These are phyloP conservation scores for Aspergillus affinis DNA, from an alignment of 495 filamentous ascomycete species.

Conservation along the genomic window DNA sequence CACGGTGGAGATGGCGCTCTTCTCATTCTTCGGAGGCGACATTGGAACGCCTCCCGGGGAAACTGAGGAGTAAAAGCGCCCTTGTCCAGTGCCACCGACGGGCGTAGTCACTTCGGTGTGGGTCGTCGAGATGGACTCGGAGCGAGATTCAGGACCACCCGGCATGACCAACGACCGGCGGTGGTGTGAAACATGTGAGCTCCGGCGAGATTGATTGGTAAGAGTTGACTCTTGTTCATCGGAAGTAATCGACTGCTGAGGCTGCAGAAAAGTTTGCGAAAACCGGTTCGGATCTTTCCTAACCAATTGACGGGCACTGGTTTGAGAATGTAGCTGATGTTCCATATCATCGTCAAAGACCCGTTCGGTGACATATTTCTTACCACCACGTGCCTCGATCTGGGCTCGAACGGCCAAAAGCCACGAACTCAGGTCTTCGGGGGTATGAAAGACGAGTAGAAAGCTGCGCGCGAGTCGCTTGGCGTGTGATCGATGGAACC, in stretches of 20 bases:
- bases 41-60: neutral
- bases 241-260: conserved; percentile 31
- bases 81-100: conserved; percentile 12
- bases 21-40: conserved; percentile 15
- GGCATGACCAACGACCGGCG: conserved; percentile 28
- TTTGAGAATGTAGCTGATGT: conserved; percentile 42
- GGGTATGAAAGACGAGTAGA: conserved; percentile 75
- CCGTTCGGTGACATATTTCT: conserved; percentile 59
- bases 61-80: conserved; percentile 28
- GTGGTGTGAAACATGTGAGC: conserved; percentile 33
- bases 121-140: conserved; percentile 32
- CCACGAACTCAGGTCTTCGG: conserved; percentile 88
- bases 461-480: conserved; percentile 65
- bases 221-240: conserved; percentile 31
- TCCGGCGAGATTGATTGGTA: conserved; percentile 31
- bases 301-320: conserved; percentile 37
- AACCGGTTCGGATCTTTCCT: conserved; percentile 59
- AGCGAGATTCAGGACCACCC: conserved; percentile 27
- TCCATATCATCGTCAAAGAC: conserved; percentile 33
- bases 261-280: conserved; percentile 60
- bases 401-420: conserved; percentile 59
- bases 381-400: conserved; percentile 69
- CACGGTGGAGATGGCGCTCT: conserved; percentile 14
- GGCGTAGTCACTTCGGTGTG: conserved; percentile 29
- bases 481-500: conserved; percentile 60